Evolutionary conservation across 352 stramenopile species (phyloP).

Genomic region (Phytophthora constricta): DNA sequence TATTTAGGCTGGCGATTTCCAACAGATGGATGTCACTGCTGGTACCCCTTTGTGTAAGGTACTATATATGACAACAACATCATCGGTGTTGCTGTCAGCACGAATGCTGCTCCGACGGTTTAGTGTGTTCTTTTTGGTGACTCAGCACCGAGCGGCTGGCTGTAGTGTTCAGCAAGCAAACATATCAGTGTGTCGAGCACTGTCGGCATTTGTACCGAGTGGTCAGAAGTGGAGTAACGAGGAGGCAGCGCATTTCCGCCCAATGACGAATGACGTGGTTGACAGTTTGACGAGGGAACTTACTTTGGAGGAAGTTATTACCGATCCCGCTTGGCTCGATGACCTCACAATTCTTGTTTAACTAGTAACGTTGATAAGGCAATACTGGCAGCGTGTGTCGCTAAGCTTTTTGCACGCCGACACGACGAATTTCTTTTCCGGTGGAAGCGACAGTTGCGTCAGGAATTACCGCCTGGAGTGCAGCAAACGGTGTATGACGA

Average conservation of each 20-base stretch:
- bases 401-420: neutral
- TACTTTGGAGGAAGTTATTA: neutral
- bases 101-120: slow-evolving; percentile 9
- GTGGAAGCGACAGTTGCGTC: slow-evolving; percentile 9
- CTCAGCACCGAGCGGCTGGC: slow-evolving; percentile 6
- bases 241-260: slow-evolving; percentile 1
- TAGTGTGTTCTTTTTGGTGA: slow-evolving; percentile 8
- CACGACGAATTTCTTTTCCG: slow-evolving; percentile 1
- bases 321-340: slow-evolving; percentile 13
- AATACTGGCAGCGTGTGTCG: slow-evolving; percentile 7
- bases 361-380: too few species aligned
- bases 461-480: neutral
- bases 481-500: slow-evolving; percentile 14
- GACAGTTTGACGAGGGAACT: slow-evolving; percentile 1
- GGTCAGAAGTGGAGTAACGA: neutral
- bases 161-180: slow-evolving; percentile 6
- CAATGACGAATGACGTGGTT: slow-evolving; percentile 10
- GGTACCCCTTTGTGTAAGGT: slow-evolving; percentile 24
- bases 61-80: slow-evolving; percentile 1
- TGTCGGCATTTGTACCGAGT: neutral
- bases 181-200: neutral
- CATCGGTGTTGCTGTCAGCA: neutral
- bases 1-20: slow-evolving; percentile 24
- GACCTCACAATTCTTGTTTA: slow-evolving; percentile 16
- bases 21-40: slow-evolving; percentile 9